Evolutionary conservation across 2,329 filamentous ascomycete species (phyloP).

Genomic region (Leptographium radiaticola): DNA sequence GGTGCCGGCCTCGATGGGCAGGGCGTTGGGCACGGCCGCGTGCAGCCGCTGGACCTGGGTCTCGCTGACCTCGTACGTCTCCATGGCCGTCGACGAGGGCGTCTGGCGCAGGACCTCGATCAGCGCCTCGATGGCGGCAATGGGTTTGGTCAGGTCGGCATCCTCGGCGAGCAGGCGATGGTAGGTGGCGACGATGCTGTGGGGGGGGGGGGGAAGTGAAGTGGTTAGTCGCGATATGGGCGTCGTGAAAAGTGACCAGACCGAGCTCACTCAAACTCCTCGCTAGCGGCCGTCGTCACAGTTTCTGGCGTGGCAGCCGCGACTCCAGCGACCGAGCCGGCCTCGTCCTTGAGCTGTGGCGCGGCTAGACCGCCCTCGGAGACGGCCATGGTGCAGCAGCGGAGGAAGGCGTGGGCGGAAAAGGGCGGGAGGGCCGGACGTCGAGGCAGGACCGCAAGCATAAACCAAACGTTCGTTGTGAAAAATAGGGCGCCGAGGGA

Average conservation of each 20-base stretch:
- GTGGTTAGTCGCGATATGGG: too few relatives aligned
- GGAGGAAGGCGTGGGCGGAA: neutral
- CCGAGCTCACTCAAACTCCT: neutral
- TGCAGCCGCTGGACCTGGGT: slow-evolving; percentile 68
- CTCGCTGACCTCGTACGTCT: slow-evolving; percentile 79
- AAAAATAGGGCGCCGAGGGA: too few relatives aligned
- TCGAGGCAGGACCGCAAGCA: slow-evolving; percentile 1
- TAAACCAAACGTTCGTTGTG: neutral
- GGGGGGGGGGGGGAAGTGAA: neutral
- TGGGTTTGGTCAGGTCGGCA: slow-evolving; percentile 82
- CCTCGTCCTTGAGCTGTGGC: too few relatives aligned
- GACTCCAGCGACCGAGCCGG: neutral
- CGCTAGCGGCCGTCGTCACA: neutral
- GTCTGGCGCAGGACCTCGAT: slow-evolving; percentile 74
- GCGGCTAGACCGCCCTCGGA: neutral
- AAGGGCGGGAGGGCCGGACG: slow-evolving; percentile 4
- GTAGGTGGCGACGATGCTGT: slow-evolving; percentile 43
- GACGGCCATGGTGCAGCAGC: neutral
- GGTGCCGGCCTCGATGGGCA: slow-evolving; percentile 84
- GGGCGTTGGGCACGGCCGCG: slow-evolving; percentile 68
- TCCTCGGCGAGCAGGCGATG: slow-evolving; percentile 47
- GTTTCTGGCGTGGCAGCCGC: too few relatives aligned
- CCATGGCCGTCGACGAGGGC: slow-evolving; percentile 75
- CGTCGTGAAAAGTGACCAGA: too few relatives aligned
- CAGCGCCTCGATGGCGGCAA: slow-evolving; percentile 51